Base-by-base conservation (phyloP, 495 filamentous ascomycete species). In the Penicillium desertorum region DNA sequence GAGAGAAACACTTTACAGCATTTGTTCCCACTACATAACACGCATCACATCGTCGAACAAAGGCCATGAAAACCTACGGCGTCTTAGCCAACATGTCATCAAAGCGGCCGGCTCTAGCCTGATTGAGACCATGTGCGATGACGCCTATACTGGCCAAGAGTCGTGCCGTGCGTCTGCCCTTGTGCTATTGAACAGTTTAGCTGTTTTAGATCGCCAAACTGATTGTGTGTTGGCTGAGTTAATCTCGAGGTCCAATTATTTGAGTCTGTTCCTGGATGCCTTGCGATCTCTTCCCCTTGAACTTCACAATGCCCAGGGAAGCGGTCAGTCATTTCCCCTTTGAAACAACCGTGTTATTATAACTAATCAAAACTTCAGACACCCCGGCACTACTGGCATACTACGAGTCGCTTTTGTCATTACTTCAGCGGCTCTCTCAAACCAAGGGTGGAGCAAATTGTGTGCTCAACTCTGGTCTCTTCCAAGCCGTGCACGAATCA, bases 121-220 rank as follows among this genome's bases (percentile, higher is more conserved):
- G 8, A 80, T 98, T 47, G 90, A 94, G 65, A 84, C 89, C 14
- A 80, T 96, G 56, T 97, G 91, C 67, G 93, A 98, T 69, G 94
- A 99, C 77, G 94, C 91, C 51, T 91, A 92, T 69, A 85, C 85
- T 57, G 91, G 91, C 17, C 87, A 92, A 67, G 83, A 88, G 20
- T 80, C 79, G 22, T 94, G 90, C 65, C 87, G 92, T 54, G 86
- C 92, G 16, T 85, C 92, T 4, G 90, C 94, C 32, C 78, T 96
- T 34, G 80, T 96, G 27, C 75, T 97, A 22, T 75, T 91, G 27
- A 86, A 88, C 22, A 75, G 91, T 17, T 76, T 96, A 5, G 82
- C 86, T 39, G 77, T 82, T 14, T 71, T 93, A 29, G 87, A 85
- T 54, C 80, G 80, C 47, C 75, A 82, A 34, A 83, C 88, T 56